These are phyloP conservation scores for Hypoxylon rickii DNA, from an alignment of 495 filamentous ascomycete species.

Conservation along the genomic window DNA sequence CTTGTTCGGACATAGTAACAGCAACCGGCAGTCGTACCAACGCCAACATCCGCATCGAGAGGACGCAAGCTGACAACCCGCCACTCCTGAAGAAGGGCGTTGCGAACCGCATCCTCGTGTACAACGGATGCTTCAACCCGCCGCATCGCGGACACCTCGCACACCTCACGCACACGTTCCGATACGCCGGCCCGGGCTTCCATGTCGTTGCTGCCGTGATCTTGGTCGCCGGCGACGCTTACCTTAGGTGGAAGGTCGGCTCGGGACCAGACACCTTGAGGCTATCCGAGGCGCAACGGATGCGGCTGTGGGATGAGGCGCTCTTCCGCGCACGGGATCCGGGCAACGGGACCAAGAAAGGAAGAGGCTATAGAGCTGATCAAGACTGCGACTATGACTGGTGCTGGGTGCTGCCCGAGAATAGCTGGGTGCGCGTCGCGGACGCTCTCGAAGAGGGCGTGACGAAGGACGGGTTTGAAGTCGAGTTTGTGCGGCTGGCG, in stretches of 20 bases:
- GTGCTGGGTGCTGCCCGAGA: conserved; percentile 18
- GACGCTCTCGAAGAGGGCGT: neutral
- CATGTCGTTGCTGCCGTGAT: conserved; percentile 13
- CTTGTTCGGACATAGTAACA: neutral
- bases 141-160: conserved; percentile 32
- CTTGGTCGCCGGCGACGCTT: conserved; percentile 9
- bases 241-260: conserved; percentile 6
- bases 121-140: conserved; percentile 40
- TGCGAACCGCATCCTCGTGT: conserved; percentile 30
- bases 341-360: too few species aligned
- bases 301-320: conserved; percentile 3
- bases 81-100: neutral
- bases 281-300: conserved; percentile 1
- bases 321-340: too few species aligned
- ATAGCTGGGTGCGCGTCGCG: neutral
- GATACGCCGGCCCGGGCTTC: conserved; percentile 9
- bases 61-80: neutral
- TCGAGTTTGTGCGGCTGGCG: conserved; percentile 20
- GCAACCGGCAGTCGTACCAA: neutral
- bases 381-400: neutral
- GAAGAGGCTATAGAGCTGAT: too few species aligned
- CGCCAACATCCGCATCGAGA: too few species aligned
- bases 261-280: neutral
- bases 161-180: conserved; percentile 19
- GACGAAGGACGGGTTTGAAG: neutral